Evolutionary conservation across 2,329 filamentous ascomycete species (phyloP), one percentile per base, ranked within the genome.

Genomic region (Orbilia ellipsospora): DNA sequence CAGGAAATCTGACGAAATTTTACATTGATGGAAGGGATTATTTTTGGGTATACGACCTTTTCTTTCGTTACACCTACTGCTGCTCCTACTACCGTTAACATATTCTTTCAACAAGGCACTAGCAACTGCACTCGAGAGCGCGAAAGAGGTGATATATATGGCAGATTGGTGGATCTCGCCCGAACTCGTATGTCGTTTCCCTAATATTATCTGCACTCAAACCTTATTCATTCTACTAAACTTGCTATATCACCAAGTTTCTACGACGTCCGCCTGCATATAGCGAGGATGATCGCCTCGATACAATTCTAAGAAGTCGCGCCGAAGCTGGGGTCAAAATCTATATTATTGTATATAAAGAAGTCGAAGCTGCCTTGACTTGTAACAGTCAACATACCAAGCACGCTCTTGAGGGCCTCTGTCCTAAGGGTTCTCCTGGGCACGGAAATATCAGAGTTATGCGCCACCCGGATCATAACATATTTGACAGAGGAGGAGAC

Each of bases 151-250:
- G 54, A 97, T 99, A 79, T 99, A 98, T 82, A 96, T 99, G 78
- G 91, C 87, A 73, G 95, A 98, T 81, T 99, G 94, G 95, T 98
- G 95, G 95, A 85, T 98, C 13, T 96, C 92, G 2, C 95, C 92
- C 0, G 92, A 95, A 82, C 83, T 95, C 18, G 78, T 77, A 68
- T 51, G 72, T 48, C 31, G 10, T 36, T 36, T 36, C 31, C 10
- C 31, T 36, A 36, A 36, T 36, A 36, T 36, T 36, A 7, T 36
- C 10, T 36, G 8, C 31, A 7, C 10, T 36, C 8, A 36, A 36
- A 36, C 31, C 31, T 10, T 36, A 10, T 10, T 36, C 8, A 7
- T 36, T 36, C 31, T 10, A 10, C 31, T 36, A 36, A 36, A 36
- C 1, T 36, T 36, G 31, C 5, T 36, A 36, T 36, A 36, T 36